phyloP scores from a whole-genome alignment of 192 early-diverging fungal genomes.

The Podila verticillata region DNA sequence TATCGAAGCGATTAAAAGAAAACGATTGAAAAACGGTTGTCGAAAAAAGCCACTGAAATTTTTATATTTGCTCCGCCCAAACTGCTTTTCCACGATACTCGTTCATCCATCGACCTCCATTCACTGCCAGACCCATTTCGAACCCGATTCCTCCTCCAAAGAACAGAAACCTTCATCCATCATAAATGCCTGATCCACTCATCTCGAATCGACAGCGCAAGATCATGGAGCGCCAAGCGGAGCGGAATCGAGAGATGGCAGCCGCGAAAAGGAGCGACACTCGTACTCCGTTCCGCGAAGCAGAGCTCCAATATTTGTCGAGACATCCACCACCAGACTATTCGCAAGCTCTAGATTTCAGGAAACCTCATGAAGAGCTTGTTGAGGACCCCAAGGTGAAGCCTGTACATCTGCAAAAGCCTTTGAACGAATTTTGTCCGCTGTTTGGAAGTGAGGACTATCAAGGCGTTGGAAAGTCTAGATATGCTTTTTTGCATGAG shows the following conservation, averaged over 20 bases:
- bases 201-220: slow-evolving; percentile 51
- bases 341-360: slow-evolving; percentile 65
- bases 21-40: not conserved
- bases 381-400: slow-evolving; percentile 22
- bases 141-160: too few relatives aligned
- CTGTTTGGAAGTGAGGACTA: slow-evolving; percentile 37
- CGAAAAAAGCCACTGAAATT: not conserved
- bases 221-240: slow-evolving; percentile 45
- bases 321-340: slow-evolving; percentile 62
- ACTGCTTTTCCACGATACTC: too few relatives aligned
- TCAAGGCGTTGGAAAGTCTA: not conserved
- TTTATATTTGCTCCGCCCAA: not conserved
- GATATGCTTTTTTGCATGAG: slow-evolving; percentile 44
- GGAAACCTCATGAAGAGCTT: slow-evolving; percentile 16
- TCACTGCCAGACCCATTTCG: too few relatives aligned
- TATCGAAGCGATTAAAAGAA: not conserved
- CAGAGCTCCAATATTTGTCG: slow-evolving; percentile 70
- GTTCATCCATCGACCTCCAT: too few relatives aligned
- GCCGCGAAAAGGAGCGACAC: slow-evolving; percentile 31
- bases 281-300: slow-evolving; percentile 75
- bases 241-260: slow-evolving; percentile 27
- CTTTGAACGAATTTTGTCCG: slow-evolving; percentile 28
- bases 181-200: not conserved
- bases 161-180: too few relatives aligned
- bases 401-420: slow-evolving; percentile 12